Evolutionary conservation across 1,139 yeast species (phyloP).

Genomic region (Magnusiomyces suaveolens): DNA sequence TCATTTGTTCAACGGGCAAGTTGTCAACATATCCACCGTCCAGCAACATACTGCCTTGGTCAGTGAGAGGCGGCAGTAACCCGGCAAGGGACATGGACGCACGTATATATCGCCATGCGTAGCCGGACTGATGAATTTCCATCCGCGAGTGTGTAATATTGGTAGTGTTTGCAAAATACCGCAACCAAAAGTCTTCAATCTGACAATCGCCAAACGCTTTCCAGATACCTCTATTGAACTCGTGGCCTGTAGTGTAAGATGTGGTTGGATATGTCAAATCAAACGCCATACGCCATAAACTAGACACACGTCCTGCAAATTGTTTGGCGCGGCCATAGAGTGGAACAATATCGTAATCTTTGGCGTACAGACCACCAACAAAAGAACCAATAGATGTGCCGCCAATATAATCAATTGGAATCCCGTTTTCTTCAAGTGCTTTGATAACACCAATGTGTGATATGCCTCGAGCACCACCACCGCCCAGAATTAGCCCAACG

Average conservation of each 20-base stretch:
- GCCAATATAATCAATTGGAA: constrained; percentile 88
- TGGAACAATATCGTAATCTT: constrained; percentile 82
- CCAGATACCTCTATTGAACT: constrained; percentile 94
- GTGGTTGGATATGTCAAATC: constrained; percentile 92
- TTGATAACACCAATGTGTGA: constrained; percentile 87
- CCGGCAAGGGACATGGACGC: constrained; percentile 98
- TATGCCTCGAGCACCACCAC: constrained; percentile 95
- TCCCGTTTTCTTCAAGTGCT: constrained; percentile 83
- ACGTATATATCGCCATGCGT: constrained; percentile 89
- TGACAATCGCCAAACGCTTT: constrained; percentile 85
- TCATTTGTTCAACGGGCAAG: constrained; percentile 84
- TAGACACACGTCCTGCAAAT: constrained; percentile 72
- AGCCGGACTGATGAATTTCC: constrained; percentile 89
- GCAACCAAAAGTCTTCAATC: constrained; percentile 93
- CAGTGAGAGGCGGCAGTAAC: constrained; percentile 71
- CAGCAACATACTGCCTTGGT: constrained; percentile 78
- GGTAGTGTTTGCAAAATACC: constrained; percentile 81
- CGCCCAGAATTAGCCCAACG: constrained; percentile 88
- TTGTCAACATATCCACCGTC: constrained; percentile 97
- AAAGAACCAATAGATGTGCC: constrained; percentile 96
- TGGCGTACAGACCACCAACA: constrained; percentile 90
- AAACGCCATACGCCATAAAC: constrained; percentile 72
- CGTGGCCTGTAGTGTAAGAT: constrained; percentile 93
- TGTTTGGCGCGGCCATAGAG: constrained; percentile 84
- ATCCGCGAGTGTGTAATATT: constrained; percentile 89